Base-by-base conservation (phyloP, 164 flowering plant species). In the Annona squamosa region DNA sequence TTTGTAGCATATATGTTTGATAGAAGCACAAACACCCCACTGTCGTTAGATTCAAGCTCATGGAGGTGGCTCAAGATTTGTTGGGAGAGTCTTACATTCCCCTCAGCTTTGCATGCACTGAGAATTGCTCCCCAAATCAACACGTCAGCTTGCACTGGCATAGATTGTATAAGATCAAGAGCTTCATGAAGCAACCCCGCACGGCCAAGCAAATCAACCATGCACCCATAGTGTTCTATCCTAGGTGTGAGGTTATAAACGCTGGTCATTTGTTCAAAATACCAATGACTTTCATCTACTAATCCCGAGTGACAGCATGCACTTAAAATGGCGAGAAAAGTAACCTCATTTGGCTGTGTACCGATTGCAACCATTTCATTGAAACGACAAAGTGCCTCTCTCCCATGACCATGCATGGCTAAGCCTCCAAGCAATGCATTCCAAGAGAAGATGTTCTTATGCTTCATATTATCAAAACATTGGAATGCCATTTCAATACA, bases 261-360 rank as follows among this genome's bases (percentile, higher is more conserved):
- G 4, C 44, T 73, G 19, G n/a, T 68, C 86, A 86, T 88, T 9
- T 68, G 71, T 71, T 75, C 42, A 68, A 86, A 85, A 69, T 75
- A 73, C 57, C 52, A 46, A 45, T 73, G 81, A 12, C 89, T 87
- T 74, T 83, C 84, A 41, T 83, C 85, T 63, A 87, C 87, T 71
- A 87, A 75, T 5, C 91, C 90, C n/a, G 85, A 82, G 74, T 85
- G 89, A 71, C 85, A 83, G 70, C 88, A 86, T 46, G 90, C 87
- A 65, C 81, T 82, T 47, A 86, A 79, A 57, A 88, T 73, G n/a
- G 84, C 87, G n/a, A 85, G 75, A 74, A 82, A 84, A 41, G 87
- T 86, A 64, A 86, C 82, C 71, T 82, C 87, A 72, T 83, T 84
- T 0, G 91, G 89, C 76, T 19, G 79, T 16, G 62, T 44, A 52